Base-by-base conservation (phyloP, 306 rosid genomes). In the Rosa chinensis region DNA sequence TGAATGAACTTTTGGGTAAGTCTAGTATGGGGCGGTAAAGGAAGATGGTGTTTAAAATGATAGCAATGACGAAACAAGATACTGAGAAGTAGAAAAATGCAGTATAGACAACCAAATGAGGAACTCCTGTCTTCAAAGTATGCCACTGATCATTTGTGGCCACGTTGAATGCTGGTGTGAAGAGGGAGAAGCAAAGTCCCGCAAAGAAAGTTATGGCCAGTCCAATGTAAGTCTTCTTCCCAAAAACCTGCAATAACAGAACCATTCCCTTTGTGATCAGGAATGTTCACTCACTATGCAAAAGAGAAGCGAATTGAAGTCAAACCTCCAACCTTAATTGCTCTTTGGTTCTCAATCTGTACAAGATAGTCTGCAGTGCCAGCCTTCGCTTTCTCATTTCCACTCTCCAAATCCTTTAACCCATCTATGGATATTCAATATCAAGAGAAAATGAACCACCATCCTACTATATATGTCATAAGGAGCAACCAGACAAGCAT, bases 71-170 rank as follows among this genome's bases (percentile, higher is more conserved):
- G 47, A 91, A 90, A 82, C 94, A 91, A 21, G 99, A 95, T 62
- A 83, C 66, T 17, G 97, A 91, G 81, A 95, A 95, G 73, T 95
- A 90, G 85, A 95, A 95, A 79, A 95, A 95, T 67, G 98, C 91
- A 0, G 97, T 90, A 8, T 91, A 95, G 76, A 95, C 98, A 48
- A 74, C 85, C 88, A 95, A 80, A 84, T 87, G 96, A 37, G 99
- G 94, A 74, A 93, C 91, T 83, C 97, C 96, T 42, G 86, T 56
- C 45, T 87, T 80, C 39, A 95, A 72, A 32, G 91, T 86, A 61
- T 90, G 79, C 99, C 99, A 95, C 62, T 95, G 98, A 64, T 95
- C 99, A 83, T 95, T 95, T 76, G 99, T 90, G 70, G 99, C 98
- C 66, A 95, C 71, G 73, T 95, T 95, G 89, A 95, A 90, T 79